Evolutionary conservation across 371 early-diverging fungal species (phyloP), one percentile per base, ranked within the genome.

Genomic region (Syncephalis plumigaleata): DNA sequence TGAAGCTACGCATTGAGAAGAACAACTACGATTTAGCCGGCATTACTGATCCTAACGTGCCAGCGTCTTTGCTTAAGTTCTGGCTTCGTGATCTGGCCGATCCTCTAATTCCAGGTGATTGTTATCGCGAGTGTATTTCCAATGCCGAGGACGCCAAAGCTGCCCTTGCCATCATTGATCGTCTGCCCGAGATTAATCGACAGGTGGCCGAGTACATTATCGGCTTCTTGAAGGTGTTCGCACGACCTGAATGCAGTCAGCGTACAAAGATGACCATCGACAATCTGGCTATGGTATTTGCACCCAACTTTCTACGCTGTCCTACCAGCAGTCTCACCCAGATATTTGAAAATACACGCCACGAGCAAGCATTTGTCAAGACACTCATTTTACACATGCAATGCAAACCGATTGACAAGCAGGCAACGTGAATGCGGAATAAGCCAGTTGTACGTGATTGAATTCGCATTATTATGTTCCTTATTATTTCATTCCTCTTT

Each of bases 201-300:
- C 70, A 71, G n/a, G 87, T 87, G 25, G 77, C 77, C 1, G 48
- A 77, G 15, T 94, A 75, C 54, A 67, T 90, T 56, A 67, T 91
- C 24, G 59, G 73, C 39, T 94, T 91, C 58, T 63, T 94, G 44
- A 75, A 82, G n/a, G 77, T 80, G 21, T 80, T 92, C 48, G 79
- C 79, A n/a, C 70, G 77, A 18, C 77, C 77, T 2, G 59, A 63
- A 13, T 73, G 84, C 21, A 75, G 71, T 43, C 59, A 74, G 24
- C 52, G 66, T 9, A 93, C 94, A 5, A 74, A 82, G 56, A 96
- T 96, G 97, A 81, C 77, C 23, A 65, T 82, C 21, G 61, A 70
- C 47, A 96, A 94, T 50, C 57, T 96, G 38, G 95, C 95, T 23
- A 86, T 96, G 79, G 91, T 96, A n/a, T 94, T 91, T 67, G 93